phyloP scores from a whole-genome alignment of 2,329 filamentous ascomycete species.

The Penicillium sp. region DNA sequence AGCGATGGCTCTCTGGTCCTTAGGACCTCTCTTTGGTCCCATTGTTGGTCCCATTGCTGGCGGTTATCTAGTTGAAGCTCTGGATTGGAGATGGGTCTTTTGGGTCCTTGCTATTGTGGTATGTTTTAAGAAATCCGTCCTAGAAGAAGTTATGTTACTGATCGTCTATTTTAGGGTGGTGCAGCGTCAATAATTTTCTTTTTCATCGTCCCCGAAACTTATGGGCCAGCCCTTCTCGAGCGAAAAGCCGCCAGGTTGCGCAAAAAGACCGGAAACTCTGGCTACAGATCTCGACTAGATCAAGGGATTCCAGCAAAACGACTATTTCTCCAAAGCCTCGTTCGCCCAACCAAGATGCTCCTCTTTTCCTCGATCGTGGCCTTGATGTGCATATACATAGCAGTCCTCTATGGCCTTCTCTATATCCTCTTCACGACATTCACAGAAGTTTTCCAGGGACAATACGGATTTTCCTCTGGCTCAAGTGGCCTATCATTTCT shows the following conservation, averaged over 20 bases:
- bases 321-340: slow-evolving; percentile 41
- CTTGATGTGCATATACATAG: slow-evolving; percentile 54
- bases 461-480: slow-evolving; percentile 56
- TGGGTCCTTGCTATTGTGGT: slow-evolving; percentile 67
- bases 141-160: no score
- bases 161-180: slow-evolving; percentile 31
- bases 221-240: slow-evolving; percentile 62
- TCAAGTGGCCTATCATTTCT: slow-evolving; percentile 64
- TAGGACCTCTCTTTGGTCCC: slow-evolving; percentile 56
- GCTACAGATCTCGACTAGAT: slow-evolving; percentile 20
- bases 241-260: slow-evolving; percentile 52
- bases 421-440: slow-evolving; percentile 65
- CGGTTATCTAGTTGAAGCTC: slow-evolving; percentile 34
- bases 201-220: slow-evolving; percentile 64
- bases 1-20: slow-evolving; percentile 52
- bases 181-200: slow-evolving; percentile 62
- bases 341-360: slow-evolving; percentile 58
- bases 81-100: slow-evolving; percentile 61
- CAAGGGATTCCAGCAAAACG: slow-evolving; percentile 3
- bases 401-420: slow-evolving; percentile 60
- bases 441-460: slow-evolving; percentile 55
- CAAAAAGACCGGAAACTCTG: slow-evolving; percentile 36
- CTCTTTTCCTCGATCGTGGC: slow-evolving; percentile 61
- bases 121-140: no score
- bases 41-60: slow-evolving; percentile 53